Conservation (phyloP, 306 rosid species). For the Potentilla sterilis region DNA sequence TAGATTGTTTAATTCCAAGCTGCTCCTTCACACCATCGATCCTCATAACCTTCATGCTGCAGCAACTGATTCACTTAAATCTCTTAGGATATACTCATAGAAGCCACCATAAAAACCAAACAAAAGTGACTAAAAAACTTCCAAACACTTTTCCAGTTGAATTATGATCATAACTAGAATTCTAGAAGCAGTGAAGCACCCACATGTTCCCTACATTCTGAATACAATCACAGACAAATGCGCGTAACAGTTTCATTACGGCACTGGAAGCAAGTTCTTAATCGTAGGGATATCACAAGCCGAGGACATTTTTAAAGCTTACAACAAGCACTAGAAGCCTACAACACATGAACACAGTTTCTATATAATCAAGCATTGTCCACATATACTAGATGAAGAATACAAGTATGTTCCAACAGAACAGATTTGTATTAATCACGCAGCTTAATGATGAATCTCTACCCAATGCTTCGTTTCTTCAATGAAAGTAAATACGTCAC, state of each 20-base stretch:
- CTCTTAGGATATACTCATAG: neutral
- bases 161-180: neutral
- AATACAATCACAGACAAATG: neutral
- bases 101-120: neutral
- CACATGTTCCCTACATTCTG: neutral
- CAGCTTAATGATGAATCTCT: neutral
- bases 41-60: slow-evolving; percentile 11
- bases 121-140: neutral
- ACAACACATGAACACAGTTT: neutral
- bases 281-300: neutral
- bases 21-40: neutral
- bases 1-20: neutral
- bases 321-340: neutral
- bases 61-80: neutral
- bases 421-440: neutral
- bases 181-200: neutral
- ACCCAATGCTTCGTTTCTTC: neutral
- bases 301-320: neutral
- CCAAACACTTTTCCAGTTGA: neutral
- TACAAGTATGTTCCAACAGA: too few relatives aligned
- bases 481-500: neutral
- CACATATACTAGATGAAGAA: neutral
- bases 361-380: neutral
- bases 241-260: neutral
- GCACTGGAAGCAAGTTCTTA: neutral